Evolutionary conservation across 441 rosid genomes (phyloP).

Genomic region (Melastoma candidum): DNA sequence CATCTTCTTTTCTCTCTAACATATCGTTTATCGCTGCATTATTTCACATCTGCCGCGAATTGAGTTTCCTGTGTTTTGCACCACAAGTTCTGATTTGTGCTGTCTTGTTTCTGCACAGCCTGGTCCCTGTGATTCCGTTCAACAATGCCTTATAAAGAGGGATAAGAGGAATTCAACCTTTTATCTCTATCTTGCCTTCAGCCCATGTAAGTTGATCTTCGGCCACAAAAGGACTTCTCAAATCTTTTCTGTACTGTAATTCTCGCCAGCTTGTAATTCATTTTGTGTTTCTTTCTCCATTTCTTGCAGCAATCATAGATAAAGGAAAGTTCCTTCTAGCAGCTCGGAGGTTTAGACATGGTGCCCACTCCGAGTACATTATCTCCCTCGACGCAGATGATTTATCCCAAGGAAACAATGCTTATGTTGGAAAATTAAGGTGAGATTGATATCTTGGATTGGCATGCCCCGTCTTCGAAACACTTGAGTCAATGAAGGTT

Average conservation of each 20-base stretch:
- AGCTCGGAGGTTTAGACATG: constrained; percentile 1
- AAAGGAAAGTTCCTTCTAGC: constrained; percentile 11
- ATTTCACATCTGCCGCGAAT: not conserved
- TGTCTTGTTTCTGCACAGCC: constrained; percentile 45
- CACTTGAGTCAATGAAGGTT: too few relatives aligned
- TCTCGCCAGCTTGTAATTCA: too few relatives aligned
- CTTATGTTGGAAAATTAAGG: constrained; percentile 11
- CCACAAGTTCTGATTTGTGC: not conserved
- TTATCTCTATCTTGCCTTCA: constrained; percentile 61
- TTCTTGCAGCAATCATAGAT: not conserved
- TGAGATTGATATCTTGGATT: not conserved
- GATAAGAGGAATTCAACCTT: constrained; percentile 71
- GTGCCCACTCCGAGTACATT: constrained; percentile 5
- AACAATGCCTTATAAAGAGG: constrained; percentile 72
- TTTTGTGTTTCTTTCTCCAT: too few relatives aligned
- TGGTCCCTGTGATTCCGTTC: constrained; percentile 62
- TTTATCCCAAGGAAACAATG: constrained; percentile 8
- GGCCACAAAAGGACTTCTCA: too few relatives aligned
- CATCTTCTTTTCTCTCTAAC: too few relatives aligned
- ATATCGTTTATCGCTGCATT: too few relatives aligned
- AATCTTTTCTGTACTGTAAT: too few relatives aligned
- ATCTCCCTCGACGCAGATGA: constrained; percentile 1
- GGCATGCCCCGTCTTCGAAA: too few relatives aligned
- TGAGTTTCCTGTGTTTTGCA: not conserved
- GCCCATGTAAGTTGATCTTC: constrained; percentile 53